Conservation (phyloP, 805 yeast genomes). For the Dipodascus geniculatus region DNA sequence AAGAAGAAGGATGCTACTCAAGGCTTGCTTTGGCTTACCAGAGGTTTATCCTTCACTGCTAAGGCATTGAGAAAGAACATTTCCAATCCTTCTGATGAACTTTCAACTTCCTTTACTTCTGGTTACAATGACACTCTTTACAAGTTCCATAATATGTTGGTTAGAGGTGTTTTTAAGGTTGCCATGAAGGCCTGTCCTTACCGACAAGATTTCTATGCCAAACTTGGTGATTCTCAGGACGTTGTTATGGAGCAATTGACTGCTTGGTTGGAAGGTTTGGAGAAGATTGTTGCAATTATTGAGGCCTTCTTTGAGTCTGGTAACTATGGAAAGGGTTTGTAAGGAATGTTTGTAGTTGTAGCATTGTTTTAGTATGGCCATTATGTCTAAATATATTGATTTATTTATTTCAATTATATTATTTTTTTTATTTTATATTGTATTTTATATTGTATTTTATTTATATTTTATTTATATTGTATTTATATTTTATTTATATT, state of each 20-base stretch:
- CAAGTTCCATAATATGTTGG: slow-evolving; percentile 69
- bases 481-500: background rate
- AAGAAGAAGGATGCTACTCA: slow-evolving; percentile 69
- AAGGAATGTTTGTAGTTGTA: slow-evolving; percentile 13
- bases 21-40: slow-evolving; percentile 74
- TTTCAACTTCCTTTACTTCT: slow-evolving; percentile 67
- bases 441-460: too few species aligned
- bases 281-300: slow-evolving; percentile 58
- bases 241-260: slow-evolving; percentile 53
- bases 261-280: slow-evolving; percentile 69
- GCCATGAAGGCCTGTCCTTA: slow-evolving; percentile 96
- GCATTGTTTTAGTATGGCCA: background rate
- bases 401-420: too few species aligned
- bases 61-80: slow-evolving; percentile 75
- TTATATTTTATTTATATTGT: slow-evolving; percentile 1
- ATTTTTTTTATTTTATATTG: too few species aligned
- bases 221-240: slow-evolving; percentile 66
- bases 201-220: slow-evolving; percentile 71
- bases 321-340: slow-evolving; percentile 81
- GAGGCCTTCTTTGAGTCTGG: slow-evolving; percentile 68
- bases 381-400: background rate
- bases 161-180: slow-evolving; percentile 78
- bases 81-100: slow-evolving; percentile 47
- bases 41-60: slow-evolving; percentile 84
- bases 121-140: slow-evolving; percentile 75